Base-by-base conservation (phyloP, 768 basidiomycete genomes). In the Sporobolomyces phaffii region DNA sequence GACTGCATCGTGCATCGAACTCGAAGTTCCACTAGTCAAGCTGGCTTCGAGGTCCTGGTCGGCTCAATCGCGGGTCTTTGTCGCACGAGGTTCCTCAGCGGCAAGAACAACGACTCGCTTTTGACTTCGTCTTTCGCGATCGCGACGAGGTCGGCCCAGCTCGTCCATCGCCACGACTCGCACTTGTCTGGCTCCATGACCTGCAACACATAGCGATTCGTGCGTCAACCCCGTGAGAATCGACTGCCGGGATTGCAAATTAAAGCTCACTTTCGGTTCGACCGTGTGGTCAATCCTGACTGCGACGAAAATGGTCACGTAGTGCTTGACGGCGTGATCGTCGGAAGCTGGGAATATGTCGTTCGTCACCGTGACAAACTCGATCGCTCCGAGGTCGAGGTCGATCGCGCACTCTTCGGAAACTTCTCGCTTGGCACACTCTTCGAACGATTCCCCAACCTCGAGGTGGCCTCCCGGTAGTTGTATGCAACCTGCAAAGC, bases 381-480 rank as follows among this genome's bases (percentile, higher is more conserved):
- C 24, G 38, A 56, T 40, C 43, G 22, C 48, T 0, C 17, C 36
- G 10, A 24, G 18, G 11, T 14, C 22, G 14, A 70, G 31, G 1
- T 8, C 13, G 14, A 73, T 20, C 13, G 68, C 72, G 5, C 68
- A 69, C 50, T 73, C 72, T 53, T 73, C 72, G 22, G n/a, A 20
- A 6, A 69, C 53, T 44, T 73, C 72, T 3, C 72, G 56, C 20
- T 20, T 45, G 0, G 58, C 72, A 36, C 72, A 73, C 1, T 40
- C 50, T 41, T 66, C 68, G 13, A 60, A 66, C 11, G 52, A 26
- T 51, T 73, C 72, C 8, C 60, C 59, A 7, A 64, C 11, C 31
- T 73, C 72, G 47, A 73, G 65, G 28, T 73, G 72, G 0, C 72
- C 72, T 26, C 72, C 72, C 1, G 68, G 64, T 17, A 73, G 68